A percentile compares a stretch with the other conserved stretches of the same genome.
phyloP scores from a whole-genome alignment of 352 stramenopile species.

The Pythium phragmitis region DNA sequence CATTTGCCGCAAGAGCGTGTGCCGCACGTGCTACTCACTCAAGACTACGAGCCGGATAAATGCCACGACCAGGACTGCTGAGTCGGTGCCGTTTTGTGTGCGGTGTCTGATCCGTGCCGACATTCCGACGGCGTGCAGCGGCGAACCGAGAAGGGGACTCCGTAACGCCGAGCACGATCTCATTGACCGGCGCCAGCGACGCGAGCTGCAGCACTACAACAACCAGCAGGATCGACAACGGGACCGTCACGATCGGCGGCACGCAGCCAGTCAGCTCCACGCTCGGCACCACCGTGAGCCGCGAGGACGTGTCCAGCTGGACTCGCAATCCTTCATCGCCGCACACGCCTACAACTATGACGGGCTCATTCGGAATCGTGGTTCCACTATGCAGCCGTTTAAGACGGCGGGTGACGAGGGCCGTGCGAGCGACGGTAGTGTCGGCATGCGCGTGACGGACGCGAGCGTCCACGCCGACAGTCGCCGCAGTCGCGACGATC shows the following conservation, averaged over 20 bases:
- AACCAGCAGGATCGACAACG: neutral
- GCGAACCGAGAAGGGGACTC: neutral
- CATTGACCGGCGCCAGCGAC: constrained; percentile 1
- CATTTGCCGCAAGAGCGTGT: constrained; percentile 47
- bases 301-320: neutral
- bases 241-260: constrained; percentile 1
- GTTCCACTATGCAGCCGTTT: constrained; percentile 1
- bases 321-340: neutral
- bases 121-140: constrained; percentile 7
- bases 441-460: neutral
- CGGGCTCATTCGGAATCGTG: constrained; percentile 28
- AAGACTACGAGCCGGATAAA: constrained; percentile 42
- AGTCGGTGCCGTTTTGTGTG: constrained; percentile 41
- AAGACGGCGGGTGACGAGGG: neutral
- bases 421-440: neutral
- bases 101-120: constrained; percentile 40
- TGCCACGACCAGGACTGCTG: constrained; percentile 27
- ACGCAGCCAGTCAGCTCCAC: neutral
- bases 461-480: neutral
- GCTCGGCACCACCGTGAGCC: constrained; percentile 4
- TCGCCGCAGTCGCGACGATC: constrained; percentile 9
- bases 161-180: neutral
- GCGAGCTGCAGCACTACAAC: neutral
- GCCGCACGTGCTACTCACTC: constrained; percentile 32
- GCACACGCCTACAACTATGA: constrained; percentile 44